A percentile compares a stretch with the other conserved stretches of the same genome.
phyloP scores from a whole-genome alignment of 2,329 filamentous ascomycete genomes.

The Myriosclerotinia curreyana region DNA sequence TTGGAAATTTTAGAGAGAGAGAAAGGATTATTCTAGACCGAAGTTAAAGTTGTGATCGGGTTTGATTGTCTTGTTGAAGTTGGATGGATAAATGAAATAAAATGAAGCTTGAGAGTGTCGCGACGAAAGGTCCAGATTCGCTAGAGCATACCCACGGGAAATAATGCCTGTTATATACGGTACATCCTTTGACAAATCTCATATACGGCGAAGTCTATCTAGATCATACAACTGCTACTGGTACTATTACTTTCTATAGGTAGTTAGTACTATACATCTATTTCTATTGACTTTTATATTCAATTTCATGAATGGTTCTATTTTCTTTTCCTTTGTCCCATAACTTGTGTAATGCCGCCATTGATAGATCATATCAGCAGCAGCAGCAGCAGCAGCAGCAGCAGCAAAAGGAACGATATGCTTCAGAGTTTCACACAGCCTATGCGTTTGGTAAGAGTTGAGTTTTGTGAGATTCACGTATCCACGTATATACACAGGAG shows the following conservation, averaged over 20 bases:
- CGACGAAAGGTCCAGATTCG: slow-evolving; percentile 5
- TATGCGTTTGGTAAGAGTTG: slow-evolving; percentile 5
- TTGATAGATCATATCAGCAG: not conserved
- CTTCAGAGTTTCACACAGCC: not conserved
- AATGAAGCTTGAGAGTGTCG: slow-evolving; percentile 5
- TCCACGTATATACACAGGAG: slow-evolving; percentile 2
- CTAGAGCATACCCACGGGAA: slow-evolving; percentile 6
- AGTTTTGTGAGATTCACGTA: slow-evolving; percentile 12
- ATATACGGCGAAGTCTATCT: too few relatives aligned
- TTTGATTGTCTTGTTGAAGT: slow-evolving; percentile 4
- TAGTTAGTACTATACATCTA: not conserved
- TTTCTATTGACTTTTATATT: not conserved
- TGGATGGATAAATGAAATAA: slow-evolving; percentile 13
- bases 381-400: not conserved
- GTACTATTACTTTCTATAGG: too few relatives aligned
- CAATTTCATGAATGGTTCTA: not conserved
- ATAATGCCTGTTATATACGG: not conserved
- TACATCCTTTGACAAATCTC: too few relatives aligned
- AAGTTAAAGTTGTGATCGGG: not conserved
- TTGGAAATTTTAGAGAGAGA: not conserved
- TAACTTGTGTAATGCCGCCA: too few relatives aligned
- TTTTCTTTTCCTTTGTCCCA: not conserved
- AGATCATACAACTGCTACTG: too few relatives aligned
- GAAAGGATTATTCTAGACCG: not conserved
- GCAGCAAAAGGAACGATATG: not conserved